These are phyloP conservation scores for Chrysosporium keratinophilum DNA, from an alignment of 2,329 filamentous ascomycete genomes.

Conservation along the genomic window DNA sequence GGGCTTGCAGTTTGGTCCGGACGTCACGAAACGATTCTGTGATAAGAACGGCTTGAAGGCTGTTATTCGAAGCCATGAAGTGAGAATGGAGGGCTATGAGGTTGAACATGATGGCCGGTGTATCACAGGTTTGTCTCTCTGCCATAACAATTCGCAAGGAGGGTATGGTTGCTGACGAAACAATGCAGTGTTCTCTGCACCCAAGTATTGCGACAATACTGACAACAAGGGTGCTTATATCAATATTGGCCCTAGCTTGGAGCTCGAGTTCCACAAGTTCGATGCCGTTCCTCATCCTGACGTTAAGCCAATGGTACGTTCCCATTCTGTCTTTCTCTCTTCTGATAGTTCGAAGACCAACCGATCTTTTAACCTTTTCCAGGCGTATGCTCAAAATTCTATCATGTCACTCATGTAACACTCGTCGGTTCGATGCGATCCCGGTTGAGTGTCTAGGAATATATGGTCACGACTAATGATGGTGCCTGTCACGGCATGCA, in stretches of 20 bases:
- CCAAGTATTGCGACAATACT: constrained; percentile 93
- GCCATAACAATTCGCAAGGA: neutral
- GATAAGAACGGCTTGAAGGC: constrained; percentile 91
- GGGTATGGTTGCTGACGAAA: neutral
- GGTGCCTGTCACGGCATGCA: neutral
- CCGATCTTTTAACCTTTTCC: constrained; percentile 1
- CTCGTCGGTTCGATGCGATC: neutral
- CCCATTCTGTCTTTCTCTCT: neutral
- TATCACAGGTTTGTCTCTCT: constrained; percentile 61
- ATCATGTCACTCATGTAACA: constrained; percentile 28
- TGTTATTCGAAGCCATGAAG: constrained; percentile 93
- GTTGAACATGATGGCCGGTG: constrained; percentile 92
- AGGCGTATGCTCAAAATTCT: constrained; percentile 40
- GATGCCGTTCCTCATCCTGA: constrained; percentile 93
- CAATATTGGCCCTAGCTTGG: constrained; percentile 85
- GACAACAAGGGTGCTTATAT: constrained; percentile 98
- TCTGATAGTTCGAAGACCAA: neutral
- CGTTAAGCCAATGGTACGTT: constrained; percentile 72
- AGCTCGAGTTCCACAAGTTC: constrained; percentile 85
- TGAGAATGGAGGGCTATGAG: constrained; percentile 98
- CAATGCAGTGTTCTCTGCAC: constrained; percentile 75
- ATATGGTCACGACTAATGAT: no score
- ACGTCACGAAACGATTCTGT: constrained; percentile 93
- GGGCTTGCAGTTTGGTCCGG: constrained; percentile 90
- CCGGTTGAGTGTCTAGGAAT: neutral